A percentile compares a stretch with the other conserved stretches of the same genome.
Conservation (phyloP, 2,329 filamentous ascomycete species). For the Neonectria magnoliae region DNA sequence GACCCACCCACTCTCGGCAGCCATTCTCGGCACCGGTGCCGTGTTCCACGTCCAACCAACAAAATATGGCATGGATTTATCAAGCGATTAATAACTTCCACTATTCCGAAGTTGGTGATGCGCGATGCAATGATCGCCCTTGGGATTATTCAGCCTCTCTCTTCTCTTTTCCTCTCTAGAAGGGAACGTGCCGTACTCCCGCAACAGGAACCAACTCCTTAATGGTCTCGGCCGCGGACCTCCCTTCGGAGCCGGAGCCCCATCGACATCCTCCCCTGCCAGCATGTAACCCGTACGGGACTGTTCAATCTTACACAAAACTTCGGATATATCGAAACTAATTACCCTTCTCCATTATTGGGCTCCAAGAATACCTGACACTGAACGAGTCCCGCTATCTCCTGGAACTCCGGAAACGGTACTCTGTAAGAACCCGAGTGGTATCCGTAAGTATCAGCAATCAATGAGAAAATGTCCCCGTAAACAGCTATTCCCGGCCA, state of each 20-base stretch:
- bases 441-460: neutral
- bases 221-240: slow-evolving; percentile 22
- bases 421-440: neutral
- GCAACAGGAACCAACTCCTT: neutral
- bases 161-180: neutral
- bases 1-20: slow-evolving; percentile 28
- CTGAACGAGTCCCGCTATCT: neutral
- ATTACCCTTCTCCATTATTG: slow-evolving; percentile 29
- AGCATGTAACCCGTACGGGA: neutral
- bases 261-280: neutral
- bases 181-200: neutral
- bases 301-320: neutral
- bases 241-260: slow-evolving; percentile 29
- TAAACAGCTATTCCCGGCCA: neutral
- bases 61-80: neutral
- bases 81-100: neutral
- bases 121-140: neutral
- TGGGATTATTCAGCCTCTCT: neutral
- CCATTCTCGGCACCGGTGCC: slow-evolving; percentile 35
- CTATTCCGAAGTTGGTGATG: neutral
- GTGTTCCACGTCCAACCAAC: neutral
- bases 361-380: slow-evolving; percentile 27
- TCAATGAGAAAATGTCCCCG: neutral
- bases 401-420: neutral
- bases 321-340: neutral